Conservation (phyloP, 1,139 yeast species). For the Kurtzmaniella quercitrusa region DNA sequence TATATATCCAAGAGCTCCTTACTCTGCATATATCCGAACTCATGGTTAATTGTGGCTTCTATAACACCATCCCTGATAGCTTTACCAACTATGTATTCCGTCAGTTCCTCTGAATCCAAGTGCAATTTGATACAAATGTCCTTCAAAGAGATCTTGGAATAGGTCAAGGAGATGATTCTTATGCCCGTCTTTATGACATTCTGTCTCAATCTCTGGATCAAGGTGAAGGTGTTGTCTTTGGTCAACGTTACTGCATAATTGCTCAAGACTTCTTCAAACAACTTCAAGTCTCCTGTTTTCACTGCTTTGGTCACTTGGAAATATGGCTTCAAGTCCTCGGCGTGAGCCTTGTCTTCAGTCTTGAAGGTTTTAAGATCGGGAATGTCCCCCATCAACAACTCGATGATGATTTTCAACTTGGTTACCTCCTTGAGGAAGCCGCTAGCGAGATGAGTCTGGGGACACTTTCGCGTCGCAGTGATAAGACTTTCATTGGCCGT, state of each 20-base stretch:
- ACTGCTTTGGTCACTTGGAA: constrained; percentile 89
- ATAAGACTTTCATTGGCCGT: constrained; percentile 86
- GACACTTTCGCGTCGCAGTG: constrained; percentile 95
- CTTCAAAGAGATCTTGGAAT: constrained; percentile 84
- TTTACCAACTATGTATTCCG: constrained; percentile 94
- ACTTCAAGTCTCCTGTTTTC: constrained; percentile 80
- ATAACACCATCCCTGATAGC: constrained; percentile 97
- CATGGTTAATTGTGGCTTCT: constrained; percentile 91
- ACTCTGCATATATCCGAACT: constrained; percentile 87
- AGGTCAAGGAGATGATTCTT: constrained; percentile 86
- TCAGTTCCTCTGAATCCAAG: constrained; percentile 90
- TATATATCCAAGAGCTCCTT: constrained; percentile 83
- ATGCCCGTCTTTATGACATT: constrained; percentile 98
- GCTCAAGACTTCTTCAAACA: constrained; percentile 71
- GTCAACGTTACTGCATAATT: constrained; percentile 61
- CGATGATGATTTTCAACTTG: constrained; percentile 83
- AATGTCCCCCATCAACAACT: constrained; percentile 92
- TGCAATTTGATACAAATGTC: constrained; percentile 88
- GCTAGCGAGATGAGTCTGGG: constrained; percentile 77
- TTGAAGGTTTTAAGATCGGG: constrained; percentile 87
- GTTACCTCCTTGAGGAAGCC: constrained; percentile 92
- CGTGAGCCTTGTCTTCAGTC: constrained; percentile 48
- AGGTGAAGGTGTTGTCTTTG: constrained; percentile 76
- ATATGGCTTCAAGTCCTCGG: constrained; percentile 65
- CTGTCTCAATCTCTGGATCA: constrained; percentile 87